Evolutionary conservation across 2,329 filamentous ascomycete species (phyloP).

Genomic region (Phialemonium atrogriseum): DNA sequence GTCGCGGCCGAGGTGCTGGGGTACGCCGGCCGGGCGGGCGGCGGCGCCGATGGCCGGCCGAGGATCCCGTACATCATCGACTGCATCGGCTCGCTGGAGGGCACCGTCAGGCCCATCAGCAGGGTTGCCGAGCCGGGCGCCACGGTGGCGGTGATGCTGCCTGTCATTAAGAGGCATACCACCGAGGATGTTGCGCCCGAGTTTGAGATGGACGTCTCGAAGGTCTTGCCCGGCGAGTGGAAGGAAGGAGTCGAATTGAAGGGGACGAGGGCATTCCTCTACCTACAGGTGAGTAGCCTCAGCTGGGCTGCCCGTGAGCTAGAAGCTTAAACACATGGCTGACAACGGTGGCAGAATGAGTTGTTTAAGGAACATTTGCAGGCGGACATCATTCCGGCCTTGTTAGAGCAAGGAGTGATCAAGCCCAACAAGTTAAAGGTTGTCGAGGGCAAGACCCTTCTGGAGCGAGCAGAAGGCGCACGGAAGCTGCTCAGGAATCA

Average conservation of each 20-base stretch:
- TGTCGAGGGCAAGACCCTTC: conserved; percentile 34
- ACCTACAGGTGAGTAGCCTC: conserved; percentile 31
- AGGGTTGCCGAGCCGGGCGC: conserved; percentile 39
- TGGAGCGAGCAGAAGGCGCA: conserved; percentile 21
- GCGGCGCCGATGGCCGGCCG: conserved; percentile 12
- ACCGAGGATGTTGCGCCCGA: conserved; percentile 36
- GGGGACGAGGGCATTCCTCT: conserved; percentile 50
- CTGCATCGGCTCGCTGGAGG: conserved; percentile 43
- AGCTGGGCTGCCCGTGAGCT: too few relatives aligned
- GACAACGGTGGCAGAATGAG: conserved; percentile 33
- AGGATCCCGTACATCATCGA: conserved; percentile 40
- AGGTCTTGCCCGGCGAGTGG: conserved; percentile 34
- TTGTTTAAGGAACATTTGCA: conserved; percentile 47
- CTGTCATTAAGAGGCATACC: conserved; percentile 48
- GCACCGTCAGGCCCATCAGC: conserved; percentile 38
- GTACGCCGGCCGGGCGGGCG: conserved; percentile 10
- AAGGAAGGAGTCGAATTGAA: conserved; percentile 39
- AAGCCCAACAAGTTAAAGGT: conserved; percentile 31
- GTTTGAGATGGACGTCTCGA: conserved; percentile 45
- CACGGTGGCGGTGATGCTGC: conserved; percentile 50
- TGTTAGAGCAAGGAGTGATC: conserved; percentile 31
- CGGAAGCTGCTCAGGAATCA: conserved; percentile 14
- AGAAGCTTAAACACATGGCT: not conserved
- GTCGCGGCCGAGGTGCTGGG: conserved; percentile 27
- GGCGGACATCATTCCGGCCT: conserved; percentile 42